A percentile compares a stretch with the other conserved stretches of the same genome.
These are phyloP conservation scores for Salix arbutifolia DNA, from an alignment of 345 rosid genomes.

Conservation along the genomic window DNA sequence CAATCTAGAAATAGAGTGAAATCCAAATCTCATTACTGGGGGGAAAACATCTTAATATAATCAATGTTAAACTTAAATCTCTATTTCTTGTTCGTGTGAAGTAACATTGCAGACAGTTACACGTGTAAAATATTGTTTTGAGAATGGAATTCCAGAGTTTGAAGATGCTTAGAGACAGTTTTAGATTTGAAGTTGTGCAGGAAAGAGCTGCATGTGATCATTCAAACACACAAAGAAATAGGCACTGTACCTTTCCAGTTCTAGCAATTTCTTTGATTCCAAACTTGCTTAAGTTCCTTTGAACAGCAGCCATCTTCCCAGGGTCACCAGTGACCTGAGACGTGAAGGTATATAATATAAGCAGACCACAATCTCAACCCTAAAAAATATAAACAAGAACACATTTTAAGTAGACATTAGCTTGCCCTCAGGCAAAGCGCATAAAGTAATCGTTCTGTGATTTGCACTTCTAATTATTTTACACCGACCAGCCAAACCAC, in stretches of 20 bases:
- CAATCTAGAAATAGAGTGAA: constrained; percentile 45
- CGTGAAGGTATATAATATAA: neutral
- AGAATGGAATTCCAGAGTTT: neutral
- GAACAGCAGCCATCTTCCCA: constrained; percentile 87
- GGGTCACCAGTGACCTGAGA: constrained; percentile 92
- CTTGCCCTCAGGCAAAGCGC: neutral
- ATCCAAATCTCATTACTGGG: neutral
- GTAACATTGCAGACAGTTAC: neutral
- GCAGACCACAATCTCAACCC: neutral
- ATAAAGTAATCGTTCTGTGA: neutral
- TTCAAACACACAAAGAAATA: neutral
- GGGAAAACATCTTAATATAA: neutral
- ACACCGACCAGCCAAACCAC: neutral
- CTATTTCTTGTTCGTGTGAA: neutral
- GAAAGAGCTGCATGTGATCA: neutral
- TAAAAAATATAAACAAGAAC: neutral
- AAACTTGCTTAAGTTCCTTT: constrained; percentile 77
- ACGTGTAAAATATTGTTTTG: neutral
- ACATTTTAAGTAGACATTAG: neutral
- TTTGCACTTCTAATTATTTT: neutral
- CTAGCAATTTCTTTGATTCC: constrained; percentile 81
- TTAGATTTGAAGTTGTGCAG: neutral
- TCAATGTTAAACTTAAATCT: neutral
- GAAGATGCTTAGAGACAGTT: neutral
- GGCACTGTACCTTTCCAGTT: constrained; percentile 54